Base-by-base conservation (phyloP, 768 basidiomycete genomes). In the Dioszegia hungarica region DNA sequence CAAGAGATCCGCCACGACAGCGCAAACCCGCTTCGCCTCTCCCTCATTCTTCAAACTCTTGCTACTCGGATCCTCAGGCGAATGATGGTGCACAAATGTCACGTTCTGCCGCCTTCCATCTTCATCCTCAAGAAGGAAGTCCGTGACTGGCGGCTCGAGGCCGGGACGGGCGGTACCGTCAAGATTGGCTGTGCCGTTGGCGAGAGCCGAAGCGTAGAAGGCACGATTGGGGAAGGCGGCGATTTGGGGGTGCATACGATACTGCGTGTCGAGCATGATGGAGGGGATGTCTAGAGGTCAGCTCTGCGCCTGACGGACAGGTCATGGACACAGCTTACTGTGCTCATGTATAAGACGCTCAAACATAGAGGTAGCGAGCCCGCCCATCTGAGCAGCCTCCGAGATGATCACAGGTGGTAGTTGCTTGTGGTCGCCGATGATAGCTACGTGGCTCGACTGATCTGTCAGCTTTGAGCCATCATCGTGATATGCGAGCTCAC, bases 341-440 rank as follows among this genome's bases (percentile, higher is more conserved):
- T 83, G 81, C 80, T 90, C 87, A 67, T 86, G 82, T n/a, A 87
- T 87, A 52, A 97, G 78, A 34, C 92, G 80, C 74, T 97, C 93
- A 62, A 97, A 97, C 20, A 97, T 80, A 77, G 88, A 89, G 25
- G 84, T 81, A 12, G 84, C 85, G 17, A 95, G 79, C 1, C 90
- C 90, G 17, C 83, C 82, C 20, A 81, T 75, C 64, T 83, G 81
- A 0, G 90, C 92, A 70, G 89, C 84, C 20, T 81, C 80, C 60
- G 87, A 90, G 20, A 83, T 80, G 56, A 94, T 89, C 60, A 94
- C 83, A 0, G 92, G 90, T 8, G 92, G 90, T 10, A 97, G 80
- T 72, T 97, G 92, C 69, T 94, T 94, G 76, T 97, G 92, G 77
- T 97, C 92, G n/a, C 92, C 92, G 64, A 97, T 93, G 43, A 97